These are phyloP conservation scores for Teratosphaeria epicoccoides DNA, from an alignment of 2,329 filamentous ascomycete species.

Conservation along the genomic window DNA sequence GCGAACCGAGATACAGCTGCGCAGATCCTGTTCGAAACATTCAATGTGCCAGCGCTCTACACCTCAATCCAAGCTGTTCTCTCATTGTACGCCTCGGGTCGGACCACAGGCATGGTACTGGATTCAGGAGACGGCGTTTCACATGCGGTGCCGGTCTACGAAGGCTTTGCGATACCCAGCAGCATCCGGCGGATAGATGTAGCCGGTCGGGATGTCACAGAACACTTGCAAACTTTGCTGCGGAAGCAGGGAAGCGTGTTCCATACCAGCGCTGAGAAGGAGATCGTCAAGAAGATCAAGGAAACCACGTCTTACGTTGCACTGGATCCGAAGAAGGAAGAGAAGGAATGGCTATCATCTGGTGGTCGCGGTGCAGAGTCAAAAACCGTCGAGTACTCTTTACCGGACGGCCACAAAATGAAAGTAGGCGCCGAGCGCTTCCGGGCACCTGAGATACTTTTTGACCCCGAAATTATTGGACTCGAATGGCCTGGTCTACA, in stretches of 20 bases:
- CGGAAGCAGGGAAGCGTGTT: constrained; percentile 90
- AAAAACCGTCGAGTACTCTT: constrained; percentile 73
- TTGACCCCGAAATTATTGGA: constrained; percentile 93
- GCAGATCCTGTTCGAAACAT: constrained; percentile 96
- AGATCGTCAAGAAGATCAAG: constrained; percentile 96
- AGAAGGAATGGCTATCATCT: constrained; percentile 77
- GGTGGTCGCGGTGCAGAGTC: constrained; percentile 57
- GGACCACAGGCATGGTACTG: constrained; percentile 90
- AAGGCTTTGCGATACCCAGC: constrained; percentile 93
- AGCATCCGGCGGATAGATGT: constrained; percentile 94
- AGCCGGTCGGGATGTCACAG: constrained; percentile 88
- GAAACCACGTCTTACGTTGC: constrained; percentile 90
- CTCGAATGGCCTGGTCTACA: constrained; percentile 95
- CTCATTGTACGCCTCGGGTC: constrained; percentile 87
- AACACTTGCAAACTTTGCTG: constrained; percentile 82
- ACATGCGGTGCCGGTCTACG: constrained; percentile 93
- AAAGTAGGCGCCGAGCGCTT: constrained; percentile 94
- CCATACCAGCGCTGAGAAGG: constrained; percentile 96
- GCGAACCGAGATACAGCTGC: constrained; percentile 93
- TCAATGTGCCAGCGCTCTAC: constrained; percentile 93
- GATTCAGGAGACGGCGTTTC: constrained; percentile 95
- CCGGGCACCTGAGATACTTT: constrained; percentile 90
- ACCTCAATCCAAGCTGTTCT: constrained; percentile 95
- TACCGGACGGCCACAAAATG: constrained; percentile 88
- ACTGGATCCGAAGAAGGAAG: constrained; percentile 79